Base-by-base conservation (phyloP, 169 alveolate species). In the Plasmodium reichenowi region DNA sequence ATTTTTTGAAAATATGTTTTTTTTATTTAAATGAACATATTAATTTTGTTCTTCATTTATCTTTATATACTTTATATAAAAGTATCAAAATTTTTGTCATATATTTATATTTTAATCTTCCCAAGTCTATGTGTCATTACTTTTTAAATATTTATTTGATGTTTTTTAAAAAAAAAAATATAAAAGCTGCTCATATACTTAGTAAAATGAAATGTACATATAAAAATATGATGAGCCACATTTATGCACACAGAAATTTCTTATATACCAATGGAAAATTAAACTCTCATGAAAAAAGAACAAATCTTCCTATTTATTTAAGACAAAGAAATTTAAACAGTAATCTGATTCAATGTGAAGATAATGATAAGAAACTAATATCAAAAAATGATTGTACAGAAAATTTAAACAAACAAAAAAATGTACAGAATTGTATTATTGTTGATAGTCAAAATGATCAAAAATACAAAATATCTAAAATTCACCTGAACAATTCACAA, bases 71-170 rank as follows among this genome's bases (percentile, higher is more conserved):
- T 45, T 20, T 83, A 63, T 83, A 56, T 59, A 83, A 70, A 58
- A 32, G 70, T 9, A 62, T 72, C 58, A 83, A 83, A 59, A 48
- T 83, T 56, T 47, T 38, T 50, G 71, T 83, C 54, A 70, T 63
- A 22, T 83, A 83, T 71, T 68, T 83, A 70, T 83, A 83, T 38
- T 83, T 70, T 32, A 83, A 83, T 17, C 54, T 83, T 7, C 91
- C 91, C 0, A 32, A 56, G 4, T 52, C 68, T 32, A 56, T 67
- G 86, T 24, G 74, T 70, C 91, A 83, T 54, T 83, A 70, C 43
- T 83, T 83, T 26, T 62, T 83, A 22, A 83, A 83, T 20, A 62
- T 83, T 17, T 83, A 70, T 70, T 7, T 70, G 26, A 29, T 70
- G 52, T 83, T 83, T 48, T 83, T 83, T 59, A 83, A 83, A 24